Conservation (phyloP, 208 protist species). For the Trypanosoma vivax region DNA sequence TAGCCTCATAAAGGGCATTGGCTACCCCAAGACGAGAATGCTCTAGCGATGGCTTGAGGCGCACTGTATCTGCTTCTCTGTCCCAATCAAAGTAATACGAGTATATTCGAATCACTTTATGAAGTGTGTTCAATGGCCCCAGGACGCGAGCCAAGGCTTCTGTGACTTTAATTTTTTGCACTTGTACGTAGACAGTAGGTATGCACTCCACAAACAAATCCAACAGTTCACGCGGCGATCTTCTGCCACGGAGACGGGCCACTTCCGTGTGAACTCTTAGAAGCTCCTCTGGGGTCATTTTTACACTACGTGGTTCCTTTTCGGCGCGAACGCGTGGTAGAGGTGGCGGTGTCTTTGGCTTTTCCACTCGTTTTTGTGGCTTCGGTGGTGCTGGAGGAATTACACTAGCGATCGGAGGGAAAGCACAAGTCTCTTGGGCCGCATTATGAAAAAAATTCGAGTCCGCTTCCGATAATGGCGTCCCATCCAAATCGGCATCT, state of each 20-base stretch:
- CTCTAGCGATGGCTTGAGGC: conserved; percentile 27
- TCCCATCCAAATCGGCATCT: background rate
- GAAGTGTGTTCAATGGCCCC: conserved; percentile 43
- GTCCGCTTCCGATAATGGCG: background rate
- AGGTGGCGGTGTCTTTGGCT: conserved; percentile 16
- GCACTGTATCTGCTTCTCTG: conserved; percentile 26
- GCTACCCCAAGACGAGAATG: conserved; percentile 47
- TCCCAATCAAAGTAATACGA: conserved; percentile 66
- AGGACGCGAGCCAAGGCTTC: conserved; percentile 31
- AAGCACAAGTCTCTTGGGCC: too few species aligned
- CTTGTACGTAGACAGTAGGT: conserved; percentile 63
- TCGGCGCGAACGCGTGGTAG: background rate
- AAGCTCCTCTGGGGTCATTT: conserved; percentile 27
- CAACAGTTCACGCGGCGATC: conserved; percentile 58
- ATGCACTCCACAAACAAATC: conserved; percentile 79
- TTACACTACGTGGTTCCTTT: background rate
- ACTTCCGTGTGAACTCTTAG: conserved; percentile 48
- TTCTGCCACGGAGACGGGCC: conserved; percentile 47
- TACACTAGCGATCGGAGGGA: background rate
- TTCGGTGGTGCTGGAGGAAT: conserved; percentile 12
- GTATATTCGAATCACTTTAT: conserved; percentile 53
- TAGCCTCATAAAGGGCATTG: conserved; percentile 41
- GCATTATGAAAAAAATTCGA: conserved; percentile 11
- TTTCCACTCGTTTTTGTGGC: conserved; percentile 4
- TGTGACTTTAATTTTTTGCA: conserved; percentile 37